Base-by-base conservation (phyloP, 179 eudicot species). In the Actinidia polygama region DNA sequence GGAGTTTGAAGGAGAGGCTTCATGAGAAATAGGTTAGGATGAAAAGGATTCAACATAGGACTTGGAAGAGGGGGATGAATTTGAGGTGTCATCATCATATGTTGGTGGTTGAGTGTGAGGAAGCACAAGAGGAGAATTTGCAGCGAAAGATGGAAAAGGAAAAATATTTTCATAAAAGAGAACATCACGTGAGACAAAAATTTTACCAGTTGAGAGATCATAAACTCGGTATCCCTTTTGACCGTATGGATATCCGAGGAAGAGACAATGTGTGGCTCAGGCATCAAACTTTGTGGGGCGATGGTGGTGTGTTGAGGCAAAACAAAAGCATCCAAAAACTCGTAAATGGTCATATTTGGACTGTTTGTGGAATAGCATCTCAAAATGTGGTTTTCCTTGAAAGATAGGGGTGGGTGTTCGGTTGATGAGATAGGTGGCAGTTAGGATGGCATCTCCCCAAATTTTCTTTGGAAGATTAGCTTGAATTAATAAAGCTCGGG, bases 311-410 rank as follows among this genome's bases (percentile, higher is more conserved):
- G n/a, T 68, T 18, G n/a, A 68, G 15, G 49, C 49, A 36, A 68
- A 68, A 30, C 72, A 68, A 30, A 68, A 15, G 49, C 72, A 68
- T 10, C 72, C 49, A 68, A 68, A 68, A 7, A 68, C 72, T 30
- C 49, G 14, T 36, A 68, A 68, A 68, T 68, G 72, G 10, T 68
- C 72, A 68, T 68, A 68, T 26, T 47, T 15, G 5, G 72, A n/a
- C 14, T 47, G 1, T 18, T 58, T 58, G 63, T 58, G 63, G 5
- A 58, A 58, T 15, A 58, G 9, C 9, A 73, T 24, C 6, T 12
- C 61, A 24, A 2, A 71, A 11, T 11, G 55, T 15, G 14, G 44
- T 71, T 44, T 71, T 14, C 54, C 53, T 2, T 71, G 15, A 44
- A 47, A 54, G 19, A 71, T 6, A 3, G 55, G 54, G 6, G 57